phyloP scores from a whole-genome alignment of 73 alveolate genomes.

The Loxodes magnus region DNA sequence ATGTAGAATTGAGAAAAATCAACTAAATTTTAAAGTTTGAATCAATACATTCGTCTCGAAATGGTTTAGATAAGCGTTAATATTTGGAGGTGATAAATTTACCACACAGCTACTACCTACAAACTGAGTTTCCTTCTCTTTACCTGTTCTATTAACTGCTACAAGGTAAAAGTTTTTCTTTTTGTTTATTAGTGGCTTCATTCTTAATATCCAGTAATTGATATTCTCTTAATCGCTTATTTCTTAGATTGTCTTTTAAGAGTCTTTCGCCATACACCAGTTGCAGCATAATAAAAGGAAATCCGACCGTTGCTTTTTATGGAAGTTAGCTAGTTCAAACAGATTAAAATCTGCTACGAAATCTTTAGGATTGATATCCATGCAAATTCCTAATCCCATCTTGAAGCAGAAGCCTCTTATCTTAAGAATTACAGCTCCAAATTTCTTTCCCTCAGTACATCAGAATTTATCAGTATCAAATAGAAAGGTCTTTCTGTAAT shows the following conservation, averaged over 20 bases:
- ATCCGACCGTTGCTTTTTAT: slow-evolving; percentile 13
- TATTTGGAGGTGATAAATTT: slow-evolving; percentile 11
- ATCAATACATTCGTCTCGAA: no score
- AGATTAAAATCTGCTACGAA: slow-evolving; percentile 19
- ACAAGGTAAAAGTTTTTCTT: slow-evolving; percentile 12
- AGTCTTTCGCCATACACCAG: slow-evolving; percentile 27
- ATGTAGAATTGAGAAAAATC: no score
- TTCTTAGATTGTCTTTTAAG: not conserved
- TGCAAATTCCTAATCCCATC: slow-evolving; percentile 77
- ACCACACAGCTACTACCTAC: slow-evolving; percentile 11
- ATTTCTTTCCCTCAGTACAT: slow-evolving; percentile 69
- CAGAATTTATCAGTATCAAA: slow-evolving; percentile 64
- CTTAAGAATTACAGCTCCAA: slow-evolving; percentile 43
- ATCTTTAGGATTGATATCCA: slow-evolving; percentile 67
- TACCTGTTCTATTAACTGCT: slow-evolving; percentile 20
- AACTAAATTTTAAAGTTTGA: no score
- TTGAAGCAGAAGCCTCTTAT: slow-evolving; percentile 35
- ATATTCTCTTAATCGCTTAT: slow-evolving; percentile 12
- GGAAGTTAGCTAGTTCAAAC: slow-evolving; percentile 26
- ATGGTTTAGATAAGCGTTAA: no score
- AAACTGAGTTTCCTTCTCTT: slow-evolving; percentile 9
- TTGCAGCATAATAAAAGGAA: slow-evolving; percentile 33
- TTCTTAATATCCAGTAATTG: slow-evolving; percentile 35
- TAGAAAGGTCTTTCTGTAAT: slow-evolving; percentile 59
- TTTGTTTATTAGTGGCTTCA: slow-evolving; percentile 16